These are phyloP conservation scores for Aspergillus cejpii DNA, from an alignment of 2,329 filamentous ascomycete genomes.

Conservation along the genomic window DNA sequence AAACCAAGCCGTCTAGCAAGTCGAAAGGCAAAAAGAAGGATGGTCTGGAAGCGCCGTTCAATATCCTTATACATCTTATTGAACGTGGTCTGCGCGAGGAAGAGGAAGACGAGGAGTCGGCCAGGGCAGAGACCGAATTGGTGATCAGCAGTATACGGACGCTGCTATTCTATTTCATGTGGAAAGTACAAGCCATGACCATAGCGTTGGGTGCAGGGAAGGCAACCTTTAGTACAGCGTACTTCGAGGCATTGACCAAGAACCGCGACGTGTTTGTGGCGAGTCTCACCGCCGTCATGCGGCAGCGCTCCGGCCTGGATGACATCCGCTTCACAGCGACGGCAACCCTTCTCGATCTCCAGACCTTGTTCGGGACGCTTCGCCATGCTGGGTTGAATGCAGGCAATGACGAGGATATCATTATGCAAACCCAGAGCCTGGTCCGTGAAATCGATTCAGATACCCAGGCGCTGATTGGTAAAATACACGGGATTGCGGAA, in stretches of 20 bases:
- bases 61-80: conserved; percentile 65
- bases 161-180: conserved; percentile 87
- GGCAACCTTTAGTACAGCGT: conserved; percentile 53
- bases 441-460: conserved; percentile 62
- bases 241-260: conserved; percentile 63
- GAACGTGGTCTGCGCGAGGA: conserved; percentile 61
- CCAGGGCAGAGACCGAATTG: conserved; percentile 72
- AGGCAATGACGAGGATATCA: conserved; percentile 40
- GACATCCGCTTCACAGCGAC: conserved; percentile 69
- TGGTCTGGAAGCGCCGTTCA: conserved; percentile 45
- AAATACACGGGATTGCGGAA: conserved; percentile 72
- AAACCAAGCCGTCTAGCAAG: conserved; percentile 43
- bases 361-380: conserved; percentile 70
- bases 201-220: conserved; percentile 50
- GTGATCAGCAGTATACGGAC: conserved; percentile 69
- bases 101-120: conserved; percentile 62
- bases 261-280: conserved; percentile 49
- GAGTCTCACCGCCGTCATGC: conserved; percentile 46
- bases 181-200: conserved; percentile 65
- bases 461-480: conserved; percentile 60
- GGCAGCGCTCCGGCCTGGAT: conserved; percentile 55
- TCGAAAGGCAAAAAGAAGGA: conserved; percentile 38
- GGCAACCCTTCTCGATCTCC: conserved; percentile 71
- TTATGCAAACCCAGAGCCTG: conserved; percentile 54
- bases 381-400: conserved; percentile 44